Evolutionary conservation across 176 grass and related monocot species (phyloP), one percentile per base, ranked within the genome.

Genomic region (Calamus simplicifolius): DNA sequence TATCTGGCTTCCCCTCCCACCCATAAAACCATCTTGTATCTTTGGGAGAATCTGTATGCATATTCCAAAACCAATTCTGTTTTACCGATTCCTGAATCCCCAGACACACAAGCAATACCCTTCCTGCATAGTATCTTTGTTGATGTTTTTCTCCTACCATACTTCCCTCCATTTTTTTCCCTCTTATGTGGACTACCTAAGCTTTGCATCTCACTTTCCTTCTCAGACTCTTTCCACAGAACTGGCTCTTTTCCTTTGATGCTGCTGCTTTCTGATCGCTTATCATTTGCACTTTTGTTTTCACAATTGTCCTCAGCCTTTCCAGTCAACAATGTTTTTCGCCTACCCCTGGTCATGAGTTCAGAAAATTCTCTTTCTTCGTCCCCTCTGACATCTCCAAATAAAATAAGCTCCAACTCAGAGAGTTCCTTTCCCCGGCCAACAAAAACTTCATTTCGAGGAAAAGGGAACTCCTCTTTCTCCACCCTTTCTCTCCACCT

Each of bases 1-100:
- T 88, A 97, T 72, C 81, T 81, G 71, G 66, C 75, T 72, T 91
- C 84, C 58, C 93, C 93, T 82, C 87, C 89, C 15, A 97, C 66
- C 93, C 93, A 97, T 43, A 97, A 66, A 54, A 97, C 73, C 84
- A 97, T 82, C 78, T 88, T 97, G 74, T 97, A 97, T 81, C 84
- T 76, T 62, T 97, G 87, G 54, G 71, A 80, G 62, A 88, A 91
- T 60, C 79, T 85, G 69, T 88, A 92, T n/a, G 93, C 87, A 54
- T 91, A 97, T 73, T 97, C 93, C 84, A 97, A 80, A 77, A 79
- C 81, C 53, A 97, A 63, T 38, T 97, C 93, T 65, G 87, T 97
- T 71, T 97, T 97, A 64, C 93, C 93, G 53, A 97, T 97, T 67
- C 93, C 93, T 58, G 93, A 80, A 29, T 91, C 93, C 51, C 93